phyloP scores from a whole-genome alignment of 2,329 filamentous ascomycete genomes.

The Aspergillus latus region DNA sequence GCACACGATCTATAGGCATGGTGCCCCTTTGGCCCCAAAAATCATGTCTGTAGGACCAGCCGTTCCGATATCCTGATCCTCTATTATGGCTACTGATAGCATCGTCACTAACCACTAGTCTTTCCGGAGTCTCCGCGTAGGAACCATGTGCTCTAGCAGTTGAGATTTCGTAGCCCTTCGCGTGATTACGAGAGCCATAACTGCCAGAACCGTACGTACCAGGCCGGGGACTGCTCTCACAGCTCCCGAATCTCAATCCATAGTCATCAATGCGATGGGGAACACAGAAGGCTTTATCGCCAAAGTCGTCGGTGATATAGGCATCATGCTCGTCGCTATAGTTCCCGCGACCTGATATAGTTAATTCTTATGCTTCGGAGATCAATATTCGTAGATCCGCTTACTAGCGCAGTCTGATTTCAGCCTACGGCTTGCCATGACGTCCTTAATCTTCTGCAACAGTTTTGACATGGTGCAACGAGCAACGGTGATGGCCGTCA shows the following conservation, averaged over 20 bases:
- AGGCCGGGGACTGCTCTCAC: slow-evolving; percentile 54
- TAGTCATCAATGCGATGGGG: slow-evolving; percentile 44
- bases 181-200: slow-evolving; percentile 30
- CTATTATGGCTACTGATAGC: slow-evolving; percentile 20
- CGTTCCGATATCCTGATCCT: slow-evolving; percentile 1
- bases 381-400: neutral
- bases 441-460: slow-evolving; percentile 52
- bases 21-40: slow-evolving; percentile 14
- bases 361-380: neutral
- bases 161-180: slow-evolving; percentile 6
- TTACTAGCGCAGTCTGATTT: slow-evolving; percentile 20
- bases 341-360: slow-evolving; percentile 10
- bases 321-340: slow-evolving; percentile 23
- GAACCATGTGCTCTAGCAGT: neutral
- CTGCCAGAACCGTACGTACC: slow-evolving; percentile 27
- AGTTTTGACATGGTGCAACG: slow-evolving; percentile 31
- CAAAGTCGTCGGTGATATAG: slow-evolving; percentile 18
- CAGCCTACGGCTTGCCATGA: slow-evolving; percentile 36
- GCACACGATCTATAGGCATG: slow-evolving; percentile 11
- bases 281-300: slow-evolving; percentile 16
- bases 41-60: slow-evolving; percentile 8
- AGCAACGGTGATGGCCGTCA: too few species aligned
- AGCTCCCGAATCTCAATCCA: slow-evolving; percentile 23
- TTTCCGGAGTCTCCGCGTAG: neutral
- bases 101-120: slow-evolving; percentile 7